Percentiles rank a stretch among this genome's conserved stretches.
Evolutionary conservation across 2,329 filamentous ascomycete species (phyloP).

Genomic region (Fusarium algeriense): DNA sequence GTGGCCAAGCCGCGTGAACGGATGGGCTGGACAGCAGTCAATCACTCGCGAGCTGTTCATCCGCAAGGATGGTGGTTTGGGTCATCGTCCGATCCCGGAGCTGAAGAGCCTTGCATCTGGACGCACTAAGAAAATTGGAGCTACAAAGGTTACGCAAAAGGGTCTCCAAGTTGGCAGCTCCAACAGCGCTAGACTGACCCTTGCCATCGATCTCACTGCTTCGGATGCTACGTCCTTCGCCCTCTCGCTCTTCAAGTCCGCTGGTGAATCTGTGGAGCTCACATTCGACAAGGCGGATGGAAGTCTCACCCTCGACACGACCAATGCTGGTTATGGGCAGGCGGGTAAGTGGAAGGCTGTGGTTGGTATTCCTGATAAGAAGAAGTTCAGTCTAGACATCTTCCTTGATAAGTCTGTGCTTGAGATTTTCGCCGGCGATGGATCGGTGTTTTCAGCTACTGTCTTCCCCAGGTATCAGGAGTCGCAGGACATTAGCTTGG

Average conservation of each 20-base stretch:
- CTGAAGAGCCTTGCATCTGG: constrained; percentile 41
- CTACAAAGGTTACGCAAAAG: constrained; percentile 27
- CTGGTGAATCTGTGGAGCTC: constrained; percentile 42
- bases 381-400: constrained; percentile 47
- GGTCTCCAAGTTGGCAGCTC: constrained; percentile 34
- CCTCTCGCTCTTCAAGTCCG: constrained; percentile 43
- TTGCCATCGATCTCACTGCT: constrained; percentile 40
- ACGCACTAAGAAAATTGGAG: constrained; percentile 24
- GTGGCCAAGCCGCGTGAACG: constrained; percentile 47
- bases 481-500: constrained; percentile 13
- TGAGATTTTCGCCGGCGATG: constrained; percentile 49
- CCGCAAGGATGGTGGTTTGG: constrained; percentile 46
- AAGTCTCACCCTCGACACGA: constrained; percentile 49
- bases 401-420: constrained; percentile 46
- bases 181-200: constrained; percentile 46
- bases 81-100: constrained; percentile 43
- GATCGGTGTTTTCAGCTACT: constrained; percentile 45
- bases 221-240: constrained; percentile 46
- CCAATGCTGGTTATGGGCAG: constrained; percentile 47
- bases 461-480: constrained; percentile 47
- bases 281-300: constrained; percentile 36
- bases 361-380: constrained; percentile 25
- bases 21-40: constrained; percentile 48
- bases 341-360: constrained; percentile 45
- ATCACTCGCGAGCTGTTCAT: constrained; percentile 49